Evolutionary conservation across 805 yeast species (phyloP), one percentile per base, ranked within the genome.

Genomic region (Spathaspora hagerdaliae): DNA sequence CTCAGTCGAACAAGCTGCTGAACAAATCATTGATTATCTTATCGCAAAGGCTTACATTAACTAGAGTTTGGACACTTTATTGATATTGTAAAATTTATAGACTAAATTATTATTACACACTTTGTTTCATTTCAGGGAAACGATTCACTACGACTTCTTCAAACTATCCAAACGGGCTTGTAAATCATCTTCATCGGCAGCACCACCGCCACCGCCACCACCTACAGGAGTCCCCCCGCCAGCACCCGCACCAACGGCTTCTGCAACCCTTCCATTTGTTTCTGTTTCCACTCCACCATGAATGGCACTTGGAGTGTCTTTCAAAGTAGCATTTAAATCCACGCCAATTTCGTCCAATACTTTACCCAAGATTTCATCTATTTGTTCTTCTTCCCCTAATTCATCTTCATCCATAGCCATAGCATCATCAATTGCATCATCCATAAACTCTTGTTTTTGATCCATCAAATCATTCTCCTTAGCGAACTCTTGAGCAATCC

Each of bases 401-500:
- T 87, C 81, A 46, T 66, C 72, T 27, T 67, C 73, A 57, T 88
- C 97, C 57, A 84, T 89, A 44, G 85, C 96, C 94, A 94, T 89
- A 14, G 94, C 87, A 63, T 92, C 97, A 61, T 94, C 99, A 56
- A 94, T 85, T 14, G 97, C 95, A 61, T 94, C 99, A 61, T 94
- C 99, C 86, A 94, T 94, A 81, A 95, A 88, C 63, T 95, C 99
- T 65, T 95, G 98, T 59, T 96, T 84, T 69, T 94, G 99, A 64
- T 92, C 97, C 98, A 94, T 94, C 56, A 95, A 71, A 61, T 95
- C 99, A 65, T 87, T 88, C 59, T 92, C 96, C 57, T 81, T 82
- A 58, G 94, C 96, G 64, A 94, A 94, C 57, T 94, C 98, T 86
- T 88, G 91, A 2, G 97, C 89, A 15, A 94, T 94, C 50, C 85